Base-by-base conservation (phyloP, 1,284 basidiomycete species). In the Ustanciosporium gigantosporum region DNA sequence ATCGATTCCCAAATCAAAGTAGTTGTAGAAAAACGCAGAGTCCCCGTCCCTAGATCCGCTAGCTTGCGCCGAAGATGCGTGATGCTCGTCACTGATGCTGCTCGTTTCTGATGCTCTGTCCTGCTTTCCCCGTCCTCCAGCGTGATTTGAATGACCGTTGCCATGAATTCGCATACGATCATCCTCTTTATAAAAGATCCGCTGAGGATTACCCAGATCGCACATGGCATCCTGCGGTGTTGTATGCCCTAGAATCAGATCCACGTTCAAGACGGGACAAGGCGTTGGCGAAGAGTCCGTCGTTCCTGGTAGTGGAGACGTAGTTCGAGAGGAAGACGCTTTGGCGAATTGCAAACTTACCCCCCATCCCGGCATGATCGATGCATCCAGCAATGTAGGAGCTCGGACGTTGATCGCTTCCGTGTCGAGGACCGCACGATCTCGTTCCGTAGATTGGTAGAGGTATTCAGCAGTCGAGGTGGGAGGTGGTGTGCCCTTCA, bases 11-110 rank as follows among this genome's bases (percentile, higher is more conserved):
- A 66, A 56, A 25, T 66, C 64, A 48, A 66, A 66, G 45, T 66
- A 66, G 47, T 66, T 66, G 58, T 57, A 66, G 37, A 66, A 66
- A 29, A 66, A 58, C 0, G 64, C 53, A 15, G 58, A 53, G n/a
- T 55, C 61, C 11, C 29, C 25, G n/a, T n/a, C n/a, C n/a, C n/a
- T n/a, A n/a, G n/a, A n/a, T n/a, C n/a, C n/a, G n/a, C n/a, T n/a
- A n/a, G n/a, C n/a, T n/a, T n/a, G n/a, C n/a, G n/a, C n/a, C n/a
- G n/a, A n/a, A n/a, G n/a, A n/a, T n/a, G n/a, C n/a, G n/a, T n/a
- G n/a, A n/a, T n/a, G n/a, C n/a, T n/a, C n/a, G n/a, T n/a, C 27
- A 29, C 27, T 29, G 11, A n/a, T 29, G n/a, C 27, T 29, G 27
- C 27, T 29, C 27, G 27, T 38, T 24, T 49, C 50, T 5, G 50